These are phyloP conservation scores for Plantago ovata DNA, from an alignment of 257 asterid species.

Conservation along the genomic window DNA sequence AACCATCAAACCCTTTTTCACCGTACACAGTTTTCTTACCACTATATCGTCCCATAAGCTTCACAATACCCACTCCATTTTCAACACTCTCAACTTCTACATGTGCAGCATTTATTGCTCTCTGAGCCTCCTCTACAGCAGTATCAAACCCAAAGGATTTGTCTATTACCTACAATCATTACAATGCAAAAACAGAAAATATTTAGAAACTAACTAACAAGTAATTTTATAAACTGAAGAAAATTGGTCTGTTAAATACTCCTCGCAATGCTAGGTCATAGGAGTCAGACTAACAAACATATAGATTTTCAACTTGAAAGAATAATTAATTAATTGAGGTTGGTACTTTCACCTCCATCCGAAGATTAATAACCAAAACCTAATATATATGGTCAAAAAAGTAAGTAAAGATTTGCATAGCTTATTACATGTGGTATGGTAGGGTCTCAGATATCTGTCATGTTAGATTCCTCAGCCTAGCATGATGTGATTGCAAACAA, in stretches of 20 bases:
- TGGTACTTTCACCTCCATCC: no score
- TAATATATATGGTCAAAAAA: no score
- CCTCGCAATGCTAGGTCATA: constrained; percentile 3
- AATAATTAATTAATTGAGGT: background rate
- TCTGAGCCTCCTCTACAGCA: constrained; percentile 97
- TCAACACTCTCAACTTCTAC: constrained; percentile 92
- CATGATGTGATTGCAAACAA: no score
- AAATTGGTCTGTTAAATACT: constrained; percentile 4
- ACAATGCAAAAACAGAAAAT: constrained; percentile 10
- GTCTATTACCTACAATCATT: constrained; percentile 68
- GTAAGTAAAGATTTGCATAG: no score
- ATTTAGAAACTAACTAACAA: background rate
- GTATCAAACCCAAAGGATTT: constrained; percentile 97
- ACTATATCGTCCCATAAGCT: constrained; percentile 96
- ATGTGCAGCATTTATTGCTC: constrained; percentile 97
- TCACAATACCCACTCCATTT: constrained; percentile 92
- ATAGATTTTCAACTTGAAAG: constrained; percentile 6
- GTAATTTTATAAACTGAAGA: constrained; percentile 6
- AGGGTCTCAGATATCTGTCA: no score
- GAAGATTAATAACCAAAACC: no score
- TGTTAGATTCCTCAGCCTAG: no score
- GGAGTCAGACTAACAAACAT: background rate
- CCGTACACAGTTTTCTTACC: constrained; percentile 40
- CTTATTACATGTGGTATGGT: no score
- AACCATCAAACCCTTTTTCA: constrained; percentile 12